Evolutionary conservation across 371 early-diverging fungal species (phyloP).

Genomic region (Fennellomyces sp.): DNA sequence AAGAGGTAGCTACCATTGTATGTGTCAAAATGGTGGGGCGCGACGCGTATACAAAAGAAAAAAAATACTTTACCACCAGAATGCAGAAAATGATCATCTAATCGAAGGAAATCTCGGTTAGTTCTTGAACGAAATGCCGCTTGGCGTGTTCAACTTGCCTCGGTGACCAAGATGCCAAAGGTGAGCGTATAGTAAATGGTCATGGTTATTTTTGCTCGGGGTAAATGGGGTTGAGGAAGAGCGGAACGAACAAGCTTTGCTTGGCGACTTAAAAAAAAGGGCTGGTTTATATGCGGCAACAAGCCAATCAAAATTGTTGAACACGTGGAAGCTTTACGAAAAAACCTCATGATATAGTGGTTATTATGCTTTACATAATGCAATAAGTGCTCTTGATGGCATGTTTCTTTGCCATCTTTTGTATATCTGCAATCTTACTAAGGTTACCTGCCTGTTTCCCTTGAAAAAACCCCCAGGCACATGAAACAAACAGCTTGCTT

Average conservation of each 20-base stretch:
- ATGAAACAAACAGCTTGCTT: not conserved
- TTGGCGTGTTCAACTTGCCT: constrained; percentile 28
- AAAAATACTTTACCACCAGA: constrained; percentile 38
- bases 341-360: too few species aligned
- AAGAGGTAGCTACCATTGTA: constrained; percentile 52
- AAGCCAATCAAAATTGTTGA: not conserved
- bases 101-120: not conserved
- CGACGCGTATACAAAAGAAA: not conserved
- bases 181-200: constrained; percentile 51
- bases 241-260: not conserved
- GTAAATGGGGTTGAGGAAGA: not conserved
- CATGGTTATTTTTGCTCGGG: constrained; percentile 21
- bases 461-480: too few species aligned
- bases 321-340: not conserved
- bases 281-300: not conserved
- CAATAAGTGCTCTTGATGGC: too few species aligned
- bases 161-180: constrained; percentile 42
- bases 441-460: not conserved
- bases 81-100: constrained; percentile 59
- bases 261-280: too few species aligned
- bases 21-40: not conserved
- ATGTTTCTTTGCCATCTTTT: too few species aligned
- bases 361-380: too few species aligned
- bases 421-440: too few species aligned
- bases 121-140: not conserved